Base-by-base conservation (phyloP, 108 stramenopile genomes). In the Nannochloropsis oceanica region DNA sequence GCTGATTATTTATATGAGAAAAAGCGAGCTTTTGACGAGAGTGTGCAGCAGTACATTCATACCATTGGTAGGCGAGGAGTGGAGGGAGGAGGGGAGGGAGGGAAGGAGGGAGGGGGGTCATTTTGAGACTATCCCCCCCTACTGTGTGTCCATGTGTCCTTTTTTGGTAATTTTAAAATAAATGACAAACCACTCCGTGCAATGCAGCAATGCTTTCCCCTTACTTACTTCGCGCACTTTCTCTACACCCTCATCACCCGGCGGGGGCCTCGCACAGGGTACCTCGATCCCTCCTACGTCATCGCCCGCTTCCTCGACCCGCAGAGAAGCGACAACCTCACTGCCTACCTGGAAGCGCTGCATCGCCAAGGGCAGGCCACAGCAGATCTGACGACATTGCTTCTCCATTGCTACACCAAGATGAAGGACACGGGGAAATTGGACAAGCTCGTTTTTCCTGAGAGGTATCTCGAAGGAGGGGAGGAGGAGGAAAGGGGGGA, bases 261-360 rank as follows among this genome's bases (percentile, higher is more conserved):
- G n/a, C 34, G 34, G 34, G 34, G 2, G 22, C 59, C 7, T n/a
- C 0, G 22, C 59, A 7, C 59, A 73, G 59, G 98, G 0, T 93
- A 94, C 46, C 85, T 97, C 73, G 96, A 97, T 82, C 92, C 95
- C 12, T 95, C 95, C 25, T 95, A 96, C 84, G 96, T 98, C 81
- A 93, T 98, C 82, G 94, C 93, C 84, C 92, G 96, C 27, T 98
- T 91, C 83, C 89, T 98, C 50, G 96, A 96, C 91, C 93, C 96
- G 10, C 95, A 94, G 34, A 94, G 95, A 81, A 95, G 96, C 86
- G 92, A 92, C 27, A 84, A 94, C 26, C 86, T 97, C 27, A 95
- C 94, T 25, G 91, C 90, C 80, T 98, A 98, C 84, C 91, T 98
- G 84, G 96, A 96, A 84, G 92, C 92, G 11, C 80, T 89, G 43